phyloP scores from a whole-genome alignment of 2,329 filamentous ascomycete genomes.

The Fusarium sp. region DNA sequence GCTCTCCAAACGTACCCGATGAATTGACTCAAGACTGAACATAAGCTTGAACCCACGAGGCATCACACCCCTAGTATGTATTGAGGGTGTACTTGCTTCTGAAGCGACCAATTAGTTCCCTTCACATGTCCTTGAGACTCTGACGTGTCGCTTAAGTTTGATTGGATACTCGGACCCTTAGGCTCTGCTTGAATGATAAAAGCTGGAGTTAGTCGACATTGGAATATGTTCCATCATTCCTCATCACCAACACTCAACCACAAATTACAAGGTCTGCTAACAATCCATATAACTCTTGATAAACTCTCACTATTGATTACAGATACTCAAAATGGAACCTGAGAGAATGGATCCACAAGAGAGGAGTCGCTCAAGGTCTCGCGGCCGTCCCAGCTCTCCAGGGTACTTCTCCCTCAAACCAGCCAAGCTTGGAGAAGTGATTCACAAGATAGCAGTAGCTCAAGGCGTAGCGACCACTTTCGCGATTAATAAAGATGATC shows the following conservation, averaged over 20 bases:
- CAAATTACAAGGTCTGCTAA: not conserved
- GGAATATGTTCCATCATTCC: not conserved
- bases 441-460: no score
- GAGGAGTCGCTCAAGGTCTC: not conserved
- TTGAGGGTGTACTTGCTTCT: no score
- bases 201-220: not conserved
- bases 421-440: not conserved
- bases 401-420: no score
- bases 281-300: fast-evolving
- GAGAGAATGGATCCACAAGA: not conserved
- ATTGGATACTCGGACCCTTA: not conserved
- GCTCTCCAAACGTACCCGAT: no score
- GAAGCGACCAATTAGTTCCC: fast-evolving
- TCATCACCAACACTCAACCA: no score
- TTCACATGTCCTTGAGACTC: not conserved
- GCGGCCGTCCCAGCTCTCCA: not conserved
- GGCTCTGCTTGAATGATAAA: not conserved
- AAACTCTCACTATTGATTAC: fast-evolving
- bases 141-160: not conserved
- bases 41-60: no score
- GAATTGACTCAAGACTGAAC: no score
- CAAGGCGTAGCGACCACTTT: no score
- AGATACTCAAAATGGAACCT: not conserved
- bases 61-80: no score
- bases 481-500: not conserved